phyloP scores from a whole-genome alignment of 306 rosid species.

The Lupinus albus region DNA sequence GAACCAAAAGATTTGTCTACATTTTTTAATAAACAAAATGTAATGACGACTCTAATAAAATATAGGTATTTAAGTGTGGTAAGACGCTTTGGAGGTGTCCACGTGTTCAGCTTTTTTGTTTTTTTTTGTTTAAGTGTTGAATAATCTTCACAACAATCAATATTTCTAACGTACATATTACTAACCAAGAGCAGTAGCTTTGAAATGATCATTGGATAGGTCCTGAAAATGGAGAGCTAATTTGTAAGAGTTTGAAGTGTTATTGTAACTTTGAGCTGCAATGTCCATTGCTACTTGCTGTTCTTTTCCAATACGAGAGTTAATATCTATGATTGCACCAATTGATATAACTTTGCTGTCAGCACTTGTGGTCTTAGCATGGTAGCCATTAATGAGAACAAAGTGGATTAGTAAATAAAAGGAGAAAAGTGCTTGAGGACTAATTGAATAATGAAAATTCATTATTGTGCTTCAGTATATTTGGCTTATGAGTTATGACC shows the following conservation, averaged over 20 bases:
- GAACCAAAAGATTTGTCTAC: no score
- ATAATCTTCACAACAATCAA: no score
- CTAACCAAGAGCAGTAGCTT: constrained; percentile 45
- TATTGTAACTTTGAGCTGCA: constrained; percentile 48
- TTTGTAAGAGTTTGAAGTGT: constrained; percentile 37
- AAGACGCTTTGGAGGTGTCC: no score
- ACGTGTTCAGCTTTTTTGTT: no score
- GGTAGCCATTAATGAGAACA: constrained; percentile 23
- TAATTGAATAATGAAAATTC: constrained; percentile 23
- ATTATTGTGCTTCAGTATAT: constrained; percentile 36
- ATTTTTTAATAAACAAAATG: no score
- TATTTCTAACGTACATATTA: no score
- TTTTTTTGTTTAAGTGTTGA: no score
- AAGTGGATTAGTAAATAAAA: constrained; percentile 34
- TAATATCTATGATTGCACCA: constrained; percentile 49
- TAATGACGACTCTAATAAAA: no score
- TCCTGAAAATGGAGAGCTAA: constrained; percentile 43
- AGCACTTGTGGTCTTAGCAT: constrained; percentile 24
- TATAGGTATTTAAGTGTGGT: no score
- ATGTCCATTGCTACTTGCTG: constrained; percentile 56
- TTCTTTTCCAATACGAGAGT: constrained; percentile 55
- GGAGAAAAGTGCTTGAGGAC: constrained; percentile 14
- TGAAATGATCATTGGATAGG: constrained; percentile 32
- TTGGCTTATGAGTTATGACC: constrained; percentile 10
- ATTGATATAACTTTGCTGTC: constrained; percentile 37